phyloP scores from a whole-genome alignment of 345 rosid species.

The Ceriops zippeliana region DNA sequence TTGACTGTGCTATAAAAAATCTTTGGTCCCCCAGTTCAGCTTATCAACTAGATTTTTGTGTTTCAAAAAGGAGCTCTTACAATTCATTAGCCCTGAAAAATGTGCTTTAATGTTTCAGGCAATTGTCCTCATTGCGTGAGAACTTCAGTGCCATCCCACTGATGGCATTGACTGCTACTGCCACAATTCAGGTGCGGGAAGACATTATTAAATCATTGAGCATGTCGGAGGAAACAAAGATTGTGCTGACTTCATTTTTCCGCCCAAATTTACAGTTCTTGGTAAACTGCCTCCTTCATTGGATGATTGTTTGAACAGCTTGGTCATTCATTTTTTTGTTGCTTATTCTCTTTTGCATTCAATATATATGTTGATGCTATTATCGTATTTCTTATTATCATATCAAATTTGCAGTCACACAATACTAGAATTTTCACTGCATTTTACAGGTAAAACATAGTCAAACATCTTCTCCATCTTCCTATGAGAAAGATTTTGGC shows the following conservation, averaged over 20 bases:
- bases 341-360: no score
- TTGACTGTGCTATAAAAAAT: background rate
- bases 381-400: no score
- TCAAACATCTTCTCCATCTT: slow-evolving; percentile 54
- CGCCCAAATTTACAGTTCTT: slow-evolving; percentile 69
- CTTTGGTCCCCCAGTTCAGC: no score
- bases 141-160: slow-evolving; percentile 67
- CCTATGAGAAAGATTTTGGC: slow-evolving; percentile 62
- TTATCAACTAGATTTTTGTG: no score
- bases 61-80: no score
- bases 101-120: slow-evolving; percentile 44
- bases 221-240: slow-evolving; percentile 67
- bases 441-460: slow-evolving; percentile 70
- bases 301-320: background rate
- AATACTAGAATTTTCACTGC: slow-evolving; percentile 14
- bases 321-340: background rate
- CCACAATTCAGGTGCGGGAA: slow-evolving; percentile 64
- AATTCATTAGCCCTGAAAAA: background rate
- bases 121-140: slow-evolving; percentile 60
- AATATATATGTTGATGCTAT: no score
- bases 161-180: slow-evolving; percentile 96
- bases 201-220: slow-evolving; percentile 65
- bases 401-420: background rate
- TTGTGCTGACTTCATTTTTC: slow-evolving; percentile 76
- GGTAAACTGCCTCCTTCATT: slow-evolving; percentile 24